Conservation (phyloP, 169 alveolate genomes). For the Perkinsus olseni region DNA sequence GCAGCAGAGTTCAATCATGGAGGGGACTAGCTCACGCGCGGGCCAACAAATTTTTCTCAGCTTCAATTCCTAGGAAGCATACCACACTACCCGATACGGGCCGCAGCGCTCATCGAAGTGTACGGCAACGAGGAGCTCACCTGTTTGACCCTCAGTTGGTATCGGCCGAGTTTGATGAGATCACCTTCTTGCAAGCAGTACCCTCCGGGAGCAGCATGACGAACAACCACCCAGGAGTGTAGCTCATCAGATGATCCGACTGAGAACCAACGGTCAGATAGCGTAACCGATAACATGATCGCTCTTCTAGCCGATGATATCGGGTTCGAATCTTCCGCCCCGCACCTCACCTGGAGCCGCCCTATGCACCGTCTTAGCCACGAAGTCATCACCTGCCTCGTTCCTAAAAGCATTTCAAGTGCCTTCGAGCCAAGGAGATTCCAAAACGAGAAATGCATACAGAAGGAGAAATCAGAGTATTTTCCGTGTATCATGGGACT, state of each 20-base stretch:
- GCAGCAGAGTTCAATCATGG: no score
- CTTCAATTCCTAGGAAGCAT: no score
- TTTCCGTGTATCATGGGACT: no score
- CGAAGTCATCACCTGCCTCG: background rate
- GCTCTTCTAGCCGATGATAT: background rate
- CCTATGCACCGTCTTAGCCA: background rate
- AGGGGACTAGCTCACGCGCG: no score
- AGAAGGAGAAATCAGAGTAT: no score
- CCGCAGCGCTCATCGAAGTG: no score
- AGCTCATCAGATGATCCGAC: background rate
- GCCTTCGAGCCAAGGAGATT: no score
- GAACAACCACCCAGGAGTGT: background rate
- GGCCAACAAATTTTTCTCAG: no score
- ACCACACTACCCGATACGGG: no score
- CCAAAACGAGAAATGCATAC: no score
- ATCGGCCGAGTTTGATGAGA: background rate
- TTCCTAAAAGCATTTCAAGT: background rate
- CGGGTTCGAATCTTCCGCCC: background rate
- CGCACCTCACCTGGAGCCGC: background rate
- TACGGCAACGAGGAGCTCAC: no score
- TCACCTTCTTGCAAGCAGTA: background rate
- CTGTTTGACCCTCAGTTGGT: background rate
- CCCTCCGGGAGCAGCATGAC: background rate
- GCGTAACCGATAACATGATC: background rate
- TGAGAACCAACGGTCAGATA: background rate